Percentiles rank a stretch among this genome's conserved stretches.
phyloP scores from a whole-genome alignment of 2,329 filamentous ascomycete genomes.

The Phyllosticta citriasiana region DNA sequence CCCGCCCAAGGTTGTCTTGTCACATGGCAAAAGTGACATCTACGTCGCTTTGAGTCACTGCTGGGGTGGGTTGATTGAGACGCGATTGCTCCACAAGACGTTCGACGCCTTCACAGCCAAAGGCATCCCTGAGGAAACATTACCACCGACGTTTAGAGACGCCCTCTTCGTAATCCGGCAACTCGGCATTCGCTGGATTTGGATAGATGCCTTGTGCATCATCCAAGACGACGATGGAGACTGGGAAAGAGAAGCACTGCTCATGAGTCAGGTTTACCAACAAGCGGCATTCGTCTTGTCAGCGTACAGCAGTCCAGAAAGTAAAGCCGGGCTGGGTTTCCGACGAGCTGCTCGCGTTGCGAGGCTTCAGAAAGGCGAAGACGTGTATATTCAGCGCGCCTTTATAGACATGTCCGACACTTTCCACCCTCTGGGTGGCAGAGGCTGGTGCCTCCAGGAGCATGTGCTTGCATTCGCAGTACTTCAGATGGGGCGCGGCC shows the following conservation, averaged over 20 bases:
- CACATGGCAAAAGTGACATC: background rate
- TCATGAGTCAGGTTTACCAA: background rate
- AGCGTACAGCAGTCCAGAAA: background rate
- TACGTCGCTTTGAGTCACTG: constrained; percentile 7
- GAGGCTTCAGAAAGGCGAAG: background rate
- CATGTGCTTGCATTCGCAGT: background rate
- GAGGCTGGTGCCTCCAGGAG: background rate
- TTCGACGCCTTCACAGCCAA: background rate
- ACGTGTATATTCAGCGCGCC: background rate
- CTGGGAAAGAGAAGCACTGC: background rate
- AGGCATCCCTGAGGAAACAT: background rate
- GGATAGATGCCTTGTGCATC: constrained; percentile 7
- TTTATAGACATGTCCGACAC: background rate
- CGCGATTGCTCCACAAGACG: background rate
- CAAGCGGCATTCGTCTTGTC: background rate
- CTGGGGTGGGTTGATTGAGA: background rate
- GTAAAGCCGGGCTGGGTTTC: background rate
- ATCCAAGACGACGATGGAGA: constrained; percentile 1
- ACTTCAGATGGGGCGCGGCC: background rate
- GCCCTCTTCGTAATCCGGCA: background rate
- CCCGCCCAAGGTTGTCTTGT: background rate
- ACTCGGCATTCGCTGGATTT: background rate
- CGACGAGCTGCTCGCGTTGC: background rate
- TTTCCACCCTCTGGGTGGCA: background rate
- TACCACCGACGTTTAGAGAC: constrained; percentile 1